phyloP scores from a whole-genome alignment of 1,139 yeast species.

The Blastobotrys apis region DNA sequence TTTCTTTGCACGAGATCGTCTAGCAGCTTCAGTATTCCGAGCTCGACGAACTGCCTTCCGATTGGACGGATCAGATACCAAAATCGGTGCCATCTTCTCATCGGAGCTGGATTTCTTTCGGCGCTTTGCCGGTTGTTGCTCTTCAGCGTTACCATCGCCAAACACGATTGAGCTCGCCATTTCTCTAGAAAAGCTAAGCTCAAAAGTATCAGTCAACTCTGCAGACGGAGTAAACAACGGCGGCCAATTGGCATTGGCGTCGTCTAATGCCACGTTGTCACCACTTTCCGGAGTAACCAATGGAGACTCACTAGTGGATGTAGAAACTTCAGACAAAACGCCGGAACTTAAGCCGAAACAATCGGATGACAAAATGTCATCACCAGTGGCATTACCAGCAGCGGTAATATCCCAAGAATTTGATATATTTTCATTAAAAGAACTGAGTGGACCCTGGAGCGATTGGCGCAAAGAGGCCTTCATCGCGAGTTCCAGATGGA shows the following conservation, averaged over 20 bases:
- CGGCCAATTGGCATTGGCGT: not conserved
- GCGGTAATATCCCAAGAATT: too few relatives aligned
- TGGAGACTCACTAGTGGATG: too few relatives aligned
- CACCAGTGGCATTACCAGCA: too few relatives aligned
- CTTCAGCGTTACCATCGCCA: conserved; percentile 10
- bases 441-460: not conserved
- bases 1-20: conserved; percentile 88
- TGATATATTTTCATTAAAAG: conserved; percentile 4
- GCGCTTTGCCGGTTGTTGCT: not conserved
- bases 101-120: conserved; percentile 1
- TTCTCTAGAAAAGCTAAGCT: conserved; percentile 18
- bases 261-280: too few relatives aligned
- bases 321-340: too few relatives aligned
- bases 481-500: too few relatives aligned
- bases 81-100: conserved; percentile 37
- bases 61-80: conserved; percentile 50
- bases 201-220: conserved; percentile 6
- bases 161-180: conserved; percentile 21
- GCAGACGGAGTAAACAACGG: not conserved
- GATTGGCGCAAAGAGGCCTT: not conserved
- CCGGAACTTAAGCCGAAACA: too few relatives aligned
- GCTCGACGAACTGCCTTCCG: conserved; percentile 78
- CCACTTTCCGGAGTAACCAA: too few relatives aligned
- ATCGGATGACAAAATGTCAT: too few relatives aligned
- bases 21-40: conserved; percentile 91